Base-by-base conservation (phyloP, 306 rosid species). In the Castanospermum australe region DNA sequence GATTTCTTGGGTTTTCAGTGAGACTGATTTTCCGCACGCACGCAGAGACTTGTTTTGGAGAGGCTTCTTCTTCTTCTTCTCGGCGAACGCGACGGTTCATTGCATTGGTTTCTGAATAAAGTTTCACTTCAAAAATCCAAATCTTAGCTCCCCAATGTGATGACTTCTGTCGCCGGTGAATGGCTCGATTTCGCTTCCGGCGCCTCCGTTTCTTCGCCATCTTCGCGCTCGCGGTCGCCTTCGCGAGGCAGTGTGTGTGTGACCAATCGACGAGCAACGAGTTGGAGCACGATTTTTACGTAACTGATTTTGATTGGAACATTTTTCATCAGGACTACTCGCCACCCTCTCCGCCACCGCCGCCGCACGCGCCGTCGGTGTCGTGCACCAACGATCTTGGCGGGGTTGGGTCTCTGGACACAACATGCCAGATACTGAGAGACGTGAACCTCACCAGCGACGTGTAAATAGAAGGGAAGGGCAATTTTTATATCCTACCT, bases 311-410 rank as follows among this genome's bases (percentile, higher is more conserved):
- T 18, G 92, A 87, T 79, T 86, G 87, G 91, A 86, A 41, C 80
- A 87, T 93, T 33, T 93, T 91, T 33, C 97, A 89, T 35, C 99
- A 93, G 79, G 99, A 96, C 57, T 96, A 96, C 87, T 90, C 99
- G 38, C 99, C 99, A 4, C 99, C 99, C 24, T 89, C 99, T 35
- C 99, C 99, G 4, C 99, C 99, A 0, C 99, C 98, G 0, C 99
- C 99, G 47, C 99, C 99, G 10, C 98, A 77, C 59, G 97, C 98
- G 24, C 99, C 99, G 47, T 90, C 97, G 36, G 96, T 89, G 51
- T 96, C 99, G 0, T 96, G 99, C 81, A 77, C 79, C 52, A 90
- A 88, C 74, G 99, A 96, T 90, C 96, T 93, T 38, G 93, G 88
- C 4, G 99, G 99, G 11, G 82, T 90, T 8, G 99, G 99, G 36